Percentiles rank a stretch among this genome's conserved stretches.
These are phyloP conservation scores for Mesotaenium endlicherianum DNA, from an alignment of 139 green algal species.

Conservation along the genomic window DNA sequence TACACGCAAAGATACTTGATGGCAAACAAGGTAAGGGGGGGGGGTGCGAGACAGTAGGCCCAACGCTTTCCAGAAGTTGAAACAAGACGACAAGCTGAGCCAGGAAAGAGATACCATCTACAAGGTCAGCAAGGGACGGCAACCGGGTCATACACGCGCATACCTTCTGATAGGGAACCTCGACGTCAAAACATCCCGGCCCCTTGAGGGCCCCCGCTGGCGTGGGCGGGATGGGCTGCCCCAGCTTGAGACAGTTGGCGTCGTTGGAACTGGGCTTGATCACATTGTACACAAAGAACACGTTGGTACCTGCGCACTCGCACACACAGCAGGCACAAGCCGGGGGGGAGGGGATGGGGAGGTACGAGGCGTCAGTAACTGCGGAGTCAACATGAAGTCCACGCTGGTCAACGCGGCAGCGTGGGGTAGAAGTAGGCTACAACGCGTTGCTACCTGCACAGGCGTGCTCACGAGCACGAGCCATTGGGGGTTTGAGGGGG, in stretches of 20 bases:
- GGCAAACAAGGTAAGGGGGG: no score
- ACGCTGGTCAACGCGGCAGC: background rate
- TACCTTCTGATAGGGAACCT: constrained; percentile 56
- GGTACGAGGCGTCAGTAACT: background rate
- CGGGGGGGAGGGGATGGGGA: no score
- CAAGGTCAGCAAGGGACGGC: no score
- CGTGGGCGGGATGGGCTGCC: background rate
- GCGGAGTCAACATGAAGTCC: background rate
- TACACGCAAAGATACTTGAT: no score
- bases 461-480: background rate
- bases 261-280: constrained; percentile 26
- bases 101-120: no score
- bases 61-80: no score
- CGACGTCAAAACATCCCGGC: constrained; percentile 29
- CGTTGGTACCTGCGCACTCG: constrained; percentile 56
- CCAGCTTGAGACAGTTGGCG: constrained; percentile 23
- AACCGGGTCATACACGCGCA: no score
- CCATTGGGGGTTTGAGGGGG: background rate
- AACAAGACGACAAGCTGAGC: no score
- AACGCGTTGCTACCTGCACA: background rate
- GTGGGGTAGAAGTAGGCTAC: background rate
- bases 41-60: no score
- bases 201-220: background rate
- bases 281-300: constrained; percentile 62
- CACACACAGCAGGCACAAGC: no score